Percentiles rank a stretch among this genome's conserved stretches.
These are phyloP conservation scores for Penicillium sumatraense DNA, from an alignment of 2,329 filamentous ascomycete genomes.

Conservation along the genomic window DNA sequence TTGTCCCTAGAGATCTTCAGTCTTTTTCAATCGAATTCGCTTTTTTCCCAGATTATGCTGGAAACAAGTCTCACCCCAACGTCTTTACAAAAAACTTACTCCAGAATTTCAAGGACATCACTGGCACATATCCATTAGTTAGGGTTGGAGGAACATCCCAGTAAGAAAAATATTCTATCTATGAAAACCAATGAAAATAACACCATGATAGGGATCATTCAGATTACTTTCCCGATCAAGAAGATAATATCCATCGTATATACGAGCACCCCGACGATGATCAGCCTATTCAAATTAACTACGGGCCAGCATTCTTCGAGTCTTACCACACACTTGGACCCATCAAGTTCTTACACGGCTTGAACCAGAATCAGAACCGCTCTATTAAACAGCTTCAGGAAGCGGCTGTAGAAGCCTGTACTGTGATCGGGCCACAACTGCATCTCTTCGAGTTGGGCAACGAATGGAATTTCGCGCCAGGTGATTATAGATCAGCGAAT, in stretches of 20 bases:
- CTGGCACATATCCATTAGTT: conserved; percentile 11
- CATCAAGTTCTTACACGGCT: conserved; percentile 13
- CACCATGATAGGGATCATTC: conserved; percentile 10
- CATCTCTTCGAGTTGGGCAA: conserved; percentile 19
- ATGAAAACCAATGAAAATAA: not conserved
- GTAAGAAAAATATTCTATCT: not conserved
- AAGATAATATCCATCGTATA: conserved; percentile 9
- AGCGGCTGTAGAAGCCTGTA: conserved; percentile 10
- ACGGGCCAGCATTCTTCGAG: conserved; percentile 16
- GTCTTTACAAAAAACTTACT: conserved; percentile 14
- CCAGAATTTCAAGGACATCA: conserved; percentile 12
- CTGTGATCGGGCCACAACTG: conserved; percentile 10
- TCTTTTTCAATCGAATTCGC: conserved; percentile 22
- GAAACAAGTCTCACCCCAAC: conserved; percentile 20
- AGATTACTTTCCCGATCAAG: conserved; percentile 7
- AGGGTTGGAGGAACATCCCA: conserved; percentile 14
- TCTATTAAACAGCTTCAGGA: conserved; percentile 9
- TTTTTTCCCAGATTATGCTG: conserved; percentile 19
- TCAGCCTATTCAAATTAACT: conserved; percentile 15
- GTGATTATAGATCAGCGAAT: conserved; percentile 10
- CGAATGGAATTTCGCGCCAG: conserved; percentile 14
- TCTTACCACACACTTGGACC: conserved; percentile 14
- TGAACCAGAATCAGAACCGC: conserved; percentile 16
- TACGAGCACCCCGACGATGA: conserved; percentile 9
- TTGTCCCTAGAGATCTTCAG: conserved; percentile 16